phyloP scores from a whole-genome alignment of 2,329 filamentous ascomycete species.

The Sordariomycetes sp. region DNA sequence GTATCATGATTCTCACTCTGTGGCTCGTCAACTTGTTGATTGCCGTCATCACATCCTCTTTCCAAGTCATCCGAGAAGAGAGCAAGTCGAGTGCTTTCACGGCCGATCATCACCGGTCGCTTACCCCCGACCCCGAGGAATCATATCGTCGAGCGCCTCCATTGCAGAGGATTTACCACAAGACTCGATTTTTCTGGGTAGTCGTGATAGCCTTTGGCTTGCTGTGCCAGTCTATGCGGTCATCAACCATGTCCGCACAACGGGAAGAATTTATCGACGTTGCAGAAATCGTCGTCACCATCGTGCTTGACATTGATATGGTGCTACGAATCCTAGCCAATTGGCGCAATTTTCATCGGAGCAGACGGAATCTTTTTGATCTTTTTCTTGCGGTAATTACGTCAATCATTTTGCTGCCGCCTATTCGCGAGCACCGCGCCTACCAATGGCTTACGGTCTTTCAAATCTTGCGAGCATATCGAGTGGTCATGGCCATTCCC shows the following conservation, averaged over 20 bases:
- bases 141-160: constrained; percentile 26
- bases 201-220: constrained; percentile 70
- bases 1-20: constrained; percentile 85
- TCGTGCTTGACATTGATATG: constrained; percentile 75
- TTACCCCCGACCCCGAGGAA: constrained; percentile 18
- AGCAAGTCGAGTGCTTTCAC: constrained; percentile 92
- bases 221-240: constrained; percentile 69
- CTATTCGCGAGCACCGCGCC: constrained; percentile 61
- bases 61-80: constrained; percentile 96
- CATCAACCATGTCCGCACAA: constrained; percentile 58
- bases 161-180: constrained; percentile 66
- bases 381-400: constrained; percentile 73
- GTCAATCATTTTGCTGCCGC: constrained; percentile 74
- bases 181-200: constrained; percentile 70
- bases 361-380: constrained; percentile 70
- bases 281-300: constrained; percentile 67
- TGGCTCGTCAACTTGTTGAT: constrained; percentile 95
- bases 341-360: constrained; percentile 71
- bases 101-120: constrained; percentile 41
- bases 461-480: constrained; percentile 85
- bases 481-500: constrained; percentile 80
- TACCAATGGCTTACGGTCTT: constrained; percentile 91
- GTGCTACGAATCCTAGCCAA: constrained; percentile 66
- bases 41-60: constrained; percentile 96
- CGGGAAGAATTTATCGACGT: constrained; percentile 57